Percentiles rank a stretch among this genome's conserved stretches.
Conservation (phyloP, 257 asterid genomes). For the Solanum tarijense region DNA sequence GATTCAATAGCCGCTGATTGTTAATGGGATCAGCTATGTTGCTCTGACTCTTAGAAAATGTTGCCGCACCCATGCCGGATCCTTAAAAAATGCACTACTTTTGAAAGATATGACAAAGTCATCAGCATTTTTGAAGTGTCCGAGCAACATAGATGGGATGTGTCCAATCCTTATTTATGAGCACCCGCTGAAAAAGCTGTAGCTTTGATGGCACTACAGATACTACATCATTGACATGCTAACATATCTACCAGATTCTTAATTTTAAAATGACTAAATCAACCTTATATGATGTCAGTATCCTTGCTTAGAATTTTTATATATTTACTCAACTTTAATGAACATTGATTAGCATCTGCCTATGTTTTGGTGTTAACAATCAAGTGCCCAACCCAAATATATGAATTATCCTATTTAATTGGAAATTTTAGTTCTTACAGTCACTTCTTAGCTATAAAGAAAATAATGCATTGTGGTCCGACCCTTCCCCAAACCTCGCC, state of each 20-base stretch:
- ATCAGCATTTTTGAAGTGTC: not conserved
- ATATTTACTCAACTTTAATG: not conserved
- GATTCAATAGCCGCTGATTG: not conserved
- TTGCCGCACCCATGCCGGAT: not conserved
- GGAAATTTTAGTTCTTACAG: not conserved
- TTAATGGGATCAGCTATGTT: not conserved
- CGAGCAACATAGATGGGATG: not conserved
- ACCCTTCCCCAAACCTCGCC: not conserved
- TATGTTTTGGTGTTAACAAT: not conserved
- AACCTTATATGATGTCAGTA: not conserved
- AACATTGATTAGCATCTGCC: not conserved
- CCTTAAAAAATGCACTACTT: not conserved
- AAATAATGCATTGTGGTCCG: not conserved
- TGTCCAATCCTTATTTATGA: not conserved
- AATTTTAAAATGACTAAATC: not conserved
- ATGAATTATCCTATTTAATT: not conserved
- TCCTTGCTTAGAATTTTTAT: not conserved
- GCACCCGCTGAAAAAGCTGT: not conserved
- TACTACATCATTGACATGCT: not conserved
- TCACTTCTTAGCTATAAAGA: not conserved
- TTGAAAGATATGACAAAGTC: not conserved
- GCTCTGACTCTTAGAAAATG: not conserved
- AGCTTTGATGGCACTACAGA: not conserved
- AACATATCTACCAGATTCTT: not conserved
- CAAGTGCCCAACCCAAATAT: not conserved